Conservation (phyloP, 495 filamentous ascomycete species). For the Lasiosphaeriaceae sp. region DNA sequence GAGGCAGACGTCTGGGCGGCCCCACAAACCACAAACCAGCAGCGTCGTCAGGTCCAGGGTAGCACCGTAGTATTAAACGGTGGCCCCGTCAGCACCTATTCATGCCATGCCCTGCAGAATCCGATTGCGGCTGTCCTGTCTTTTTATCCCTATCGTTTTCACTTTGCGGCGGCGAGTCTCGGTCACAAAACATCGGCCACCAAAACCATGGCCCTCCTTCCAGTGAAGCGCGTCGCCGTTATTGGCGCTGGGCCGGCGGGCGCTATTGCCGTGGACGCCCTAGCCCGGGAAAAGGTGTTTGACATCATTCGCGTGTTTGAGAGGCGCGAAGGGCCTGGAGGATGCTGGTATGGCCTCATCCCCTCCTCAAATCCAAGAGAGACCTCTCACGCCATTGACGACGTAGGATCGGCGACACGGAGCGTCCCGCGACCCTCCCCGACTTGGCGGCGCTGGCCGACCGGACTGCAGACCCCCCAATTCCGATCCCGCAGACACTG, state of each 20-base stretch:
- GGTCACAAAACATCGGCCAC: no score
- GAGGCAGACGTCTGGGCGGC: no score
- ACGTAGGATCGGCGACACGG: conserved; percentile 40
- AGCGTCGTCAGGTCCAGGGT: no score
- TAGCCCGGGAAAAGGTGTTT: conserved; percentile 53
- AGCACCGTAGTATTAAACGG: no score
- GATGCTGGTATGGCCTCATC: conserved; percentile 46
- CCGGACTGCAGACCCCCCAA: conserved; percentile 46
- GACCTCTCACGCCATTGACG: not conserved
- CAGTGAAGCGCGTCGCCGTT: conserved; percentile 50
- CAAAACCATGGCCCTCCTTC: not conserved
- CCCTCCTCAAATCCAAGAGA: not conserved
- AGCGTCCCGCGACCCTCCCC: conserved; percentile 27
- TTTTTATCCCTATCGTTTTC: no score
- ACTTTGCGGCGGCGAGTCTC: no score
- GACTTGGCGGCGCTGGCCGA: conserved; percentile 40
- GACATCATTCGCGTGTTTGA: conserved; percentile 58
- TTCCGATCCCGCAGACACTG: conserved; percentile 42
- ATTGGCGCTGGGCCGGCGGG: conserved; percentile 58
- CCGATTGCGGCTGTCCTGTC: no score
- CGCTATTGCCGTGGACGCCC: conserved; percentile 55
- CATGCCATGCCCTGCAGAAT: no score
- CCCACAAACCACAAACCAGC: no score
- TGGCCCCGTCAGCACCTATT: no score
- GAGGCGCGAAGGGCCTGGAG: conserved; percentile 52